Conservation (phyloP, 176 grass and related monocot genomes). For the Secale cereale region DNA sequence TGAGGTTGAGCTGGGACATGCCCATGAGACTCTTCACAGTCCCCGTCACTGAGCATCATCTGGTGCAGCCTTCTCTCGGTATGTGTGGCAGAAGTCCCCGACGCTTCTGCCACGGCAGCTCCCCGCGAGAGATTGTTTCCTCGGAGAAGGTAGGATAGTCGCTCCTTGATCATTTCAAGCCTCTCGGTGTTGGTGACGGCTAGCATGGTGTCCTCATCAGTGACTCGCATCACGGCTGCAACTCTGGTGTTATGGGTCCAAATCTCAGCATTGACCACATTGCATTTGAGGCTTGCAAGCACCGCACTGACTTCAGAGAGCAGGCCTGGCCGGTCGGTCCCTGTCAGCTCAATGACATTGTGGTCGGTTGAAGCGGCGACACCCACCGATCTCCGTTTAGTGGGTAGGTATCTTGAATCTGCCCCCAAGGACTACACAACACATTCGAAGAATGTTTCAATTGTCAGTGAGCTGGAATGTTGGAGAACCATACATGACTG, state of each 20-base stretch:
- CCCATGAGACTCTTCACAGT: conserved; percentile 35
- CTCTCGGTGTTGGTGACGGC: conserved; percentile 38
- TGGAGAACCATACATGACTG: not conserved
- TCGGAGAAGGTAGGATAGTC: conserved; percentile 49
- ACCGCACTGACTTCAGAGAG: conserved; percentile 79
- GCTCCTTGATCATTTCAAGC: conserved; percentile 52
- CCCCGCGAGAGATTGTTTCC: conserved; percentile 40
- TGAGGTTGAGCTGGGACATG: conserved; percentile 9
- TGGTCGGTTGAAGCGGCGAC: conserved; percentile 45
- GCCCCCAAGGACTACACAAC: conserved; percentile 54
- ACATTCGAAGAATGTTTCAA: conserved; percentile 6
- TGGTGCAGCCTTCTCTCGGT: conserved; percentile 73
- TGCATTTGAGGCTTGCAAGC: conserved; percentile 67
- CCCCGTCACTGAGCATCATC: conserved; percentile 73
- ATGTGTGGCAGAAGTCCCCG: conserved; percentile 27
- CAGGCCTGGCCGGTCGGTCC: conserved; percentile 67
- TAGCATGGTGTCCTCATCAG: conserved; percentile 42
- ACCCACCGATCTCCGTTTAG: conserved; percentile 45
- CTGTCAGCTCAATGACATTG: conserved; percentile 68
- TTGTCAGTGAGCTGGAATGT: not conserved
- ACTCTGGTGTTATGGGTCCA: conserved; percentile 84
- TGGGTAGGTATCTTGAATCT: conserved; percentile 54
- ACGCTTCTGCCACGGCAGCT: conserved; percentile 37
- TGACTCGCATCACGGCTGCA: conserved; percentile 72
- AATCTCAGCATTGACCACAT: conserved; percentile 84